A percentile compares a stretch with the other conserved stretches of the same genome.
These are phyloP conservation scores for Ceratobasidium sp. DNA, from an alignment of 1,284 basidiomycete genomes.

Conservation along the genomic window DNA sequence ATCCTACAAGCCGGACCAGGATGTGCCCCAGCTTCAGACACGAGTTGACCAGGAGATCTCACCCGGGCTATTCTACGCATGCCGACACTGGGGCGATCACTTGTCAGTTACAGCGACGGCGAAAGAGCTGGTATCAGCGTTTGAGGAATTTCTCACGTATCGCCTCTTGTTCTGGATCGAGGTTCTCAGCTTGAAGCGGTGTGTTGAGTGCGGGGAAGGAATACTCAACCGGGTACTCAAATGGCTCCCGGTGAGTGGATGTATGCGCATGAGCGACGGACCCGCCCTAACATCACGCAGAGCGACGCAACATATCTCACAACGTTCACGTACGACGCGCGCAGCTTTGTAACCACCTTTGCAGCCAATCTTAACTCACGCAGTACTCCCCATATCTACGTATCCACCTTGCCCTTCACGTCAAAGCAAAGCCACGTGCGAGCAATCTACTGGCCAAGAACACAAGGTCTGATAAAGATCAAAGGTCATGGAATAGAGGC, in stretches of 20 bases:
- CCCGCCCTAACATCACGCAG: background rate
- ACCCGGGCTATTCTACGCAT: background rate
- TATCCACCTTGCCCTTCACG: too few relatives aligned
- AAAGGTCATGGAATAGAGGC: background rate
- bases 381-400: background rate
- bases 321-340: background rate
- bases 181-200: background rate
- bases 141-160: background rate
- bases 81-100: constrained; percentile 2
- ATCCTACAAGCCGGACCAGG: background rate
- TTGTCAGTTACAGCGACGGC: background rate
- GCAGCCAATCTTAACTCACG: background rate
- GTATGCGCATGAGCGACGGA: too few relatives aligned
- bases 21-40: background rate
- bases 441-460: too few relatives aligned
- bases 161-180: constrained; percentile 1
- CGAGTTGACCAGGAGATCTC: background rate
- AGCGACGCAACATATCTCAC: background rate
- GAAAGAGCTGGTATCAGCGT: too few relatives aligned
- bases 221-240: background rate
- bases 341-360: background rate
- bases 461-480: too few relatives aligned
- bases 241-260: background rate
- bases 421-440: too few relatives aligned
- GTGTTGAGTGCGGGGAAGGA: background rate